Conservation (phyloP, 805 yeast species). For the Maudiozyma saulgeensis region DNA sequence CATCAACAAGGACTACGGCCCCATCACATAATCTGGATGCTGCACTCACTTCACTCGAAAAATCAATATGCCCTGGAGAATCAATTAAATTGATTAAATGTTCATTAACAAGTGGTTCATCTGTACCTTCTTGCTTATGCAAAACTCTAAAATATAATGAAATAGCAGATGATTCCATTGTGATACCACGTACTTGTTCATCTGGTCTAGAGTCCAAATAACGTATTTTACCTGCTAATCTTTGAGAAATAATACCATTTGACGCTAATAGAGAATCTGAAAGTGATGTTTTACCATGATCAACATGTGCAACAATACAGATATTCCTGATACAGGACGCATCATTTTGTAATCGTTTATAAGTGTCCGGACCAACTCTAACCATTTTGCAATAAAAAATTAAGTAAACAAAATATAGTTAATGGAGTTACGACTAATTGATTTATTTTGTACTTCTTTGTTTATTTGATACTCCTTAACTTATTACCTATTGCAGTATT, state of each 20-base stretch:
- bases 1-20: slow-evolving; percentile 90
- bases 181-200: slow-evolving; percentile 91
- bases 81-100: slow-evolving; percentile 86
- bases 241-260: slow-evolving; percentile 90
- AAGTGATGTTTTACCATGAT: slow-evolving; percentile 94
- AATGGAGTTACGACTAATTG: no score
- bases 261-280: slow-evolving; percentile 89
- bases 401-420: no score
- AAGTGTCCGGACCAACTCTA: slow-evolving; percentile 55
- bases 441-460: no score
- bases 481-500: no score
- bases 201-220: slow-evolving; percentile 90
- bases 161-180: slow-evolving; percentile 95
- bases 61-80: slow-evolving; percentile 99
- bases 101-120: slow-evolving; percentile 52
- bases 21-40: slow-evolving; percentile 96
- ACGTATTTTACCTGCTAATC: slow-evolving; percentile 91
- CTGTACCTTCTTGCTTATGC: slow-evolving; percentile 33
- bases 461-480: no score
- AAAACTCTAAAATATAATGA: slow-evolving; percentile 79
- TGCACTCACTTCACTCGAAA: slow-evolving; percentile 90
- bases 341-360: slow-evolving; percentile 57
- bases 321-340: slow-evolving; percentile 73
- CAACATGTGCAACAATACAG: slow-evolving; percentile 95
- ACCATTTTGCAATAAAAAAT: slow-evolving; percentile 19